phyloP scores from a whole-genome alignment of 441 rosid genomes.

The Populus tomentosa region DNA sequence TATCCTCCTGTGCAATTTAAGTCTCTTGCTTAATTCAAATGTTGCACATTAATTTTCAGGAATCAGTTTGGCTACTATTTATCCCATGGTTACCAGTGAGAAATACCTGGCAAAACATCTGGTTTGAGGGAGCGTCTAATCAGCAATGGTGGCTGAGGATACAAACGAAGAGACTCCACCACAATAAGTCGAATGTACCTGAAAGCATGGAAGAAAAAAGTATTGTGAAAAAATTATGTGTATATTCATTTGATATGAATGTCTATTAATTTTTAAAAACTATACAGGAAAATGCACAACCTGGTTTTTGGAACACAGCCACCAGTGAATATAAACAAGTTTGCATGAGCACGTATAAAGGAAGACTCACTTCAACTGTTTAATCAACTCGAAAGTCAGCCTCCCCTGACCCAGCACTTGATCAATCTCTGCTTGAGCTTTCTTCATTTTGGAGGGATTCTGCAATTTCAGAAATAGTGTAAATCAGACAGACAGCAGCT shows the following conservation, averaged over 20 bases:
- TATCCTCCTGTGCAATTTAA: conserved; percentile 60
- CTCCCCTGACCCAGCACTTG: conserved; percentile 57
- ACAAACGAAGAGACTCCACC: conserved; percentile 86
- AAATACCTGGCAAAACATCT: conserved; percentile 73
- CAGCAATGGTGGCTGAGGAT: conserved; percentile 92
- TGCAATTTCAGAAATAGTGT: conserved; percentile 29
- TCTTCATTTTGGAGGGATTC: conserved; percentile 74
- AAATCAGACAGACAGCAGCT: conserved; percentile 8
- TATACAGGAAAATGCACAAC: neutral
- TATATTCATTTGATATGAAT: neutral
- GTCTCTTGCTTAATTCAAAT: neutral
- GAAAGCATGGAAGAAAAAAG: conserved; percentile 20
- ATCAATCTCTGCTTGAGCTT: conserved; percentile 88
- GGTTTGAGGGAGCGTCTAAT: conserved; percentile 76
- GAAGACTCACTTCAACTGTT: conserved; percentile 64
- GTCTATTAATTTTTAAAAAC: neutral
- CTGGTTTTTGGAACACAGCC: conserved; percentile 5
- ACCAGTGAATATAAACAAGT: conserved; percentile 5
- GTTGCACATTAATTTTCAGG: neutral
- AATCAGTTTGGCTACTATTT: neutral
- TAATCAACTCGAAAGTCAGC: conserved; percentile 65
- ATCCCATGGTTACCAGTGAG: neutral
- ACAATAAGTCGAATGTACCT: conserved; percentile 81
- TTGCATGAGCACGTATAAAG: neutral
- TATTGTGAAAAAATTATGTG: neutral